phyloP scores from a whole-genome alignment of 1,284 basidiomycete genomes.

The Singerocomus inundabilis region DNA sequence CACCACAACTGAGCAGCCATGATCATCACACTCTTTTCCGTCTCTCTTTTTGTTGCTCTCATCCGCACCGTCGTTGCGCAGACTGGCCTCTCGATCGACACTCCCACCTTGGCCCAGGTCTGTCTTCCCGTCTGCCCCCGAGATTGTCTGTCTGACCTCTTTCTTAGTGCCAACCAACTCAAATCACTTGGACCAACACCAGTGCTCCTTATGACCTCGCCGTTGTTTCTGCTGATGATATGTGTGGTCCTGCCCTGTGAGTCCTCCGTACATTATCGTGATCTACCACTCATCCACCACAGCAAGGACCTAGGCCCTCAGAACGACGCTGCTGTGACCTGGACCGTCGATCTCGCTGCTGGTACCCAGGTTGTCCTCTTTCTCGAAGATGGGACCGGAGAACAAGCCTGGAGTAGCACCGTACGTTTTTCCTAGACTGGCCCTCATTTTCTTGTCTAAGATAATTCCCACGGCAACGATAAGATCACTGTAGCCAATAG shows the following conservation, averaged over 20 bases:
- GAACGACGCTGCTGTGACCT: constrained; percentile 42
- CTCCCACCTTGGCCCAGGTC: constrained; percentile 57
- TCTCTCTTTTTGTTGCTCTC: constrained; percentile 62
- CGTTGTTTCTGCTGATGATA: constrained; percentile 49
- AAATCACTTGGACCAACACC: constrained; percentile 51
- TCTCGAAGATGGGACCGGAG: constrained; percentile 49
- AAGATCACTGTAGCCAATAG: constrained; percentile 56
- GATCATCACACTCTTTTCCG: constrained; percentile 74
- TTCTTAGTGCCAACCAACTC: constrained; percentile 51
- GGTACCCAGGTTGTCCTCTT: constrained; percentile 53
- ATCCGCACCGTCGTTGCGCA: constrained; percentile 50
- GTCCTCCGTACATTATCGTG: constrained; percentile 19
- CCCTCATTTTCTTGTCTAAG: background rate
- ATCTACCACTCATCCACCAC: constrained; percentile 9
- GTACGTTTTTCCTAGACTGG: constrained; percentile 39
- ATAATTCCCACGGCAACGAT: background rate
- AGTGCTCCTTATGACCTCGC: constrained; percentile 60
- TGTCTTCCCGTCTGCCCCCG: constrained; percentile 3
- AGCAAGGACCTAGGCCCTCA: constrained; percentile 62
- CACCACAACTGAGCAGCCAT: constrained; percentile 40
- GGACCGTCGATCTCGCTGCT: constrained; percentile 47
- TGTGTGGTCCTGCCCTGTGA: constrained; percentile 61
- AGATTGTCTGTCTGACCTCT: background rate
- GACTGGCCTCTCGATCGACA: constrained; percentile 47
- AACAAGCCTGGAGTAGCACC: constrained; percentile 63